These are phyloP conservation scores for Vitis labrusca DNA, from an alignment of 164 flowering plant genomes.

Conservation along the genomic window DNA sequence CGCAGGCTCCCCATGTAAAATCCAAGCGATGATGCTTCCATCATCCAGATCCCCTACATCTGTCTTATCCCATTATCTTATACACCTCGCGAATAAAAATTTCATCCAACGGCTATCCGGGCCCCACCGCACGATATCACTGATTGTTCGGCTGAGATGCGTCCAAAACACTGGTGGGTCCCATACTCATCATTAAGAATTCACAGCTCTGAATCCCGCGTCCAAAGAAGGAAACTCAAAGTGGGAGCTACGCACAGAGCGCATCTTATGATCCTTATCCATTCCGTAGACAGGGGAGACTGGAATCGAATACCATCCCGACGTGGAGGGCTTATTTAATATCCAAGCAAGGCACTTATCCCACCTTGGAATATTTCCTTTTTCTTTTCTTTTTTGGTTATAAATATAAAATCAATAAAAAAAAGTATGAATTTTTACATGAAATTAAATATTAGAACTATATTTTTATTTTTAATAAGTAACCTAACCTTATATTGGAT, in stretches of 20 bases:
- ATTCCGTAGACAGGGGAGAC: background rate
- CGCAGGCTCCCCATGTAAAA: too few species aligned
- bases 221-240: too few species aligned
- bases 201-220: too few species aligned
- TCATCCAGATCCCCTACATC: background rate
- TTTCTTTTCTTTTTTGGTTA: too few species aligned
- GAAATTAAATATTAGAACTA: too few species aligned
- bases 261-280: background rate
- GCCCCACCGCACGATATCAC: constrained; percentile 2
- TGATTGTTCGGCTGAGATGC: background rate
- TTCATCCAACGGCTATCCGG: background rate
- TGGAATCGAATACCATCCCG: background rate
- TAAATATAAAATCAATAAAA: too few species aligned
- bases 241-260: background rate
- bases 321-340: background rate
- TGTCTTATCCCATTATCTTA: background rate
- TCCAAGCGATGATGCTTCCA: too few species aligned
- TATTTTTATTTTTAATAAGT: too few species aligned
- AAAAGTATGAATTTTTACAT: too few species aligned
- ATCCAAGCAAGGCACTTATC: too few species aligned
- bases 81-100: background rate
- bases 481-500: too few species aligned
- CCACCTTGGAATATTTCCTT: too few species aligned
- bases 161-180: background rate
- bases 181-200: background rate